phyloP scores from a whole-genome alignment of 1,284 basidiomycete genomes.

The Moniliella sp. region DNA sequence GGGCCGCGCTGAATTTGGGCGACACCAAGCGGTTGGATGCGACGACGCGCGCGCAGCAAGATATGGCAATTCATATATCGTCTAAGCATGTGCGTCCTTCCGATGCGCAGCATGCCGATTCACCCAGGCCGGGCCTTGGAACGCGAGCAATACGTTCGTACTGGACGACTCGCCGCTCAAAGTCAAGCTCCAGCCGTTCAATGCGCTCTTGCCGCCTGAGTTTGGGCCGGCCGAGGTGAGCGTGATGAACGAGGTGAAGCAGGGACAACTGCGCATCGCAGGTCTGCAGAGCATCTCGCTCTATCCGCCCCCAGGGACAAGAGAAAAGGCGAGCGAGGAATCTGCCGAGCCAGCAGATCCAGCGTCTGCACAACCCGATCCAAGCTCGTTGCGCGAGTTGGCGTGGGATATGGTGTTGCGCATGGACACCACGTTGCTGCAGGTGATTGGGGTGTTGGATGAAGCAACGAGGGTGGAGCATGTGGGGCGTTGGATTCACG shows the following conservation, averaged over 20 bases:
- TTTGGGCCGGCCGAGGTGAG: too few species aligned
- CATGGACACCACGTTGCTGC: conserved; percentile 17
- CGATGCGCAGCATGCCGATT: not conserved
- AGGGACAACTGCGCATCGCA: too few species aligned
- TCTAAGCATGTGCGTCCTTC: too few species aligned
- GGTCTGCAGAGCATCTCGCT: too few species aligned
- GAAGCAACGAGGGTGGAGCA: conserved; percentile 11
- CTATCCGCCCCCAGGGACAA: too few species aligned
- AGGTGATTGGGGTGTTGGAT: conserved; percentile 26
- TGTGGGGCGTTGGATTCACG: conserved; percentile 13
- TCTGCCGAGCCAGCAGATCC: too few species aligned
- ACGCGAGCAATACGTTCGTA: conserved; percentile 53
- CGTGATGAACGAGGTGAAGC: too few species aligned
- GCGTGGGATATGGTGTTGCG: not conserved
- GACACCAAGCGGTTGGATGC: too few species aligned
- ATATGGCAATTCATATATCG: too few species aligned
- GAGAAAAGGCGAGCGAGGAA: too few species aligned
- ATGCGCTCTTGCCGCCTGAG: conserved; percentile 21
- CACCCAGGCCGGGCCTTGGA: conserved; percentile 22
- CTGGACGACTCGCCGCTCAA: conserved; percentile 61
- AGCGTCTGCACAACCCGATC: too few species aligned
- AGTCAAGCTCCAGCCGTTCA: conserved; percentile 50
- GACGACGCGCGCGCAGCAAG: too few species aligned
- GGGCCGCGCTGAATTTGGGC: conserved; percentile 41
- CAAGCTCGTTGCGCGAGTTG: not conserved